Conservation (phyloP, 164 flowering plant genomes). For the Echeveria elegans region DNA sequence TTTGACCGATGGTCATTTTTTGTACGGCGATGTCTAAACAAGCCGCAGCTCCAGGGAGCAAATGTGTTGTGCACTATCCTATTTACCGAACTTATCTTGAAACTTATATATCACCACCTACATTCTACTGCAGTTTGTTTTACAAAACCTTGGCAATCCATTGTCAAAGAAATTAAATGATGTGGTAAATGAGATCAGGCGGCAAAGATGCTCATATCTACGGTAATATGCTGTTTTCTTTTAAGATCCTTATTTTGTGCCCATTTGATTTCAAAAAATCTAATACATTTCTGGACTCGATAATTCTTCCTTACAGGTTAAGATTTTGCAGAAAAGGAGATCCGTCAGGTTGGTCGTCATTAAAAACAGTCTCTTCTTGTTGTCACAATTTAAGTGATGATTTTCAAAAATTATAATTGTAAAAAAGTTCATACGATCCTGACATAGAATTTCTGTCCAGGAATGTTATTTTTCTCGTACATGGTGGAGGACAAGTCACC, state of each 20-base stretch:
- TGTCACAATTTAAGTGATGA: no score
- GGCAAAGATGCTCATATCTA: slow-evolving; percentile 86
- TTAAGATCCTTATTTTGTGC: background rate
- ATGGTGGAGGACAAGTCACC: background rate
- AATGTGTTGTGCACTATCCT: background rate
- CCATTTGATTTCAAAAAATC: background rate
- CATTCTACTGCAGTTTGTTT: slow-evolving; percentile 46
- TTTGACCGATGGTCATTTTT: no score
- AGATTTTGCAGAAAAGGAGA: slow-evolving; percentile 91
- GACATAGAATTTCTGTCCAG: slow-evolving; percentile 33
- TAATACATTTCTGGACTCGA: background rate
- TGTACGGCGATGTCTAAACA: no score
- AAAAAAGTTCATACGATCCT: no score
- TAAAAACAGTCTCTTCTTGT: no score
- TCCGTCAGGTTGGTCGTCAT: slow-evolving; percentile 49
- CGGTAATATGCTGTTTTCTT: slow-evolving; percentile 37
- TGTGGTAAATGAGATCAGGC: slow-evolving; percentile 78
- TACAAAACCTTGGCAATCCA: slow-evolving; percentile 73
- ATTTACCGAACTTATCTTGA: background rate
- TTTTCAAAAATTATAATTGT: no score
- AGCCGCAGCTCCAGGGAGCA: no score
- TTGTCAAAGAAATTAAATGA: slow-evolving; percentile 77
- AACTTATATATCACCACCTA: background rate
- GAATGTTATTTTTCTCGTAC: background rate
- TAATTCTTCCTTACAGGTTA: slow-evolving; percentile 39